These are phyloP conservation scores for Pogostemon cablin DNA, from an alignment of 257 asterid species.

Conservation along the genomic window DNA sequence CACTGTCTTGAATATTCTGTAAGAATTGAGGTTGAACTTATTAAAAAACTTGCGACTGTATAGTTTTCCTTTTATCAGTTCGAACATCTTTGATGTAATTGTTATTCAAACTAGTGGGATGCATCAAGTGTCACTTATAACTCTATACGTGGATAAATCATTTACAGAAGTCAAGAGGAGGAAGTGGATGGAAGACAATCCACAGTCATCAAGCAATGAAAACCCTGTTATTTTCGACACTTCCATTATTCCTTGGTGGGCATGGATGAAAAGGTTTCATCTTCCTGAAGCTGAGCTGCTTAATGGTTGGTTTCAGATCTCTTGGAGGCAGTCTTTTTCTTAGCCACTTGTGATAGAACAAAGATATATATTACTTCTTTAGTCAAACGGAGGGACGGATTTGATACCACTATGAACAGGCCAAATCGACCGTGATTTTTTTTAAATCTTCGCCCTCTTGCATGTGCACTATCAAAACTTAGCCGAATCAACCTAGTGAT, in stretches of 20 bases:
- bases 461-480: too few species aligned
- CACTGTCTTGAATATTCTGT: neutral
- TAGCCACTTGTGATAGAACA: neutral
- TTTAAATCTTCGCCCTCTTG: too few species aligned
- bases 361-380: neutral
- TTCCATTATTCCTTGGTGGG: constrained; percentile 96
- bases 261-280: constrained; percentile 92
- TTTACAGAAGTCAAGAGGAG: constrained; percentile 92
- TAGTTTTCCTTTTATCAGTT: neutral
- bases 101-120: neutral
- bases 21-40: neutral
- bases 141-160: neutral
- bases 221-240: constrained; percentile 82
- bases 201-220: constrained; percentile 78
- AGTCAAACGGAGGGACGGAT: neutral
- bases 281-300: constrained; percentile 98
- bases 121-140: constrained; percentile 11
- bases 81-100: neutral
- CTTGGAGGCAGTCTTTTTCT: neutral
- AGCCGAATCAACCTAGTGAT: too few species aligned
- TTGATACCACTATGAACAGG: too few species aligned
- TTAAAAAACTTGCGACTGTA: neutral
- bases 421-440: too few species aligned
- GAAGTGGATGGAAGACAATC: constrained; percentile 81
- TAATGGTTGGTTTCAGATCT: constrained; percentile 67